Conservation (phyloP, 2,329 filamentous ascomycete genomes). For the Arthrobotrys iridis region DNA sequence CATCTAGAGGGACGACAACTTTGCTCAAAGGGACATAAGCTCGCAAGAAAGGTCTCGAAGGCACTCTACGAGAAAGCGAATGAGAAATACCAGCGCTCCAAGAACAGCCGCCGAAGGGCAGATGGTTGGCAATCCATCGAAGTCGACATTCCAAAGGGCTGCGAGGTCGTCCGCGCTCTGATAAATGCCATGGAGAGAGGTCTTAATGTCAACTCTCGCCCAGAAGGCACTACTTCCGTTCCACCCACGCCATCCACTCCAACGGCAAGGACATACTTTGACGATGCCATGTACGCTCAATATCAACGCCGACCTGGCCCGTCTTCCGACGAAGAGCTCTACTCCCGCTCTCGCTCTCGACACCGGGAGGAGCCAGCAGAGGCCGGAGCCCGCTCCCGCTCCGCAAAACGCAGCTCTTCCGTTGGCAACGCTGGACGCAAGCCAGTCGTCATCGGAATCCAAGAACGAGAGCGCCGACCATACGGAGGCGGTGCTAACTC, state of each 20-base stretch:
- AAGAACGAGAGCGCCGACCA: constrained; percentile 52
- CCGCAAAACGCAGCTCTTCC: constrained; percentile 48
- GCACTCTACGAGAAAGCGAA: constrained; percentile 52
- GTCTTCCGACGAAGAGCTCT: constrained; percentile 52
- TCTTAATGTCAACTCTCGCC: constrained; percentile 42
- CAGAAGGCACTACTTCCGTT: neutral
- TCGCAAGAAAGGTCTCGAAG: constrained; percentile 45
- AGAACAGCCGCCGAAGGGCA: constrained; percentile 21
- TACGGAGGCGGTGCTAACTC: constrained; percentile 46
- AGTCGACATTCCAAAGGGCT: constrained; percentile 53
- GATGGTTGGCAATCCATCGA: constrained; percentile 52
- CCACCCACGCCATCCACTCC: constrained; percentile 38
- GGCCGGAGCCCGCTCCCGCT: constrained; percentile 32
- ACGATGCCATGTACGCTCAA: constrained; percentile 28
- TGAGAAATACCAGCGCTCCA: constrained; percentile 44
- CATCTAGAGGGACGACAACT: constrained; percentile 44
- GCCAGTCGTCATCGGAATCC: constrained; percentile 47
- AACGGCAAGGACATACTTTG: constrained; percentile 26
- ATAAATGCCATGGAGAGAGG: constrained; percentile 52
- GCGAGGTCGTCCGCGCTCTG: constrained; percentile 49
- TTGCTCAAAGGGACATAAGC: constrained; percentile 41
- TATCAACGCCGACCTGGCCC: constrained; percentile 49
- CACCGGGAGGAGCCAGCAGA: constrained; percentile 46
- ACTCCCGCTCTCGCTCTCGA: constrained; percentile 49
- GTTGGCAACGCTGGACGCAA: constrained; percentile 52